A percentile compares a stretch with the other conserved stretches of the same genome.
phyloP scores from a whole-genome alignment of 108 stramenopile genomes.

The Pelagomonas calceolata region DNA sequence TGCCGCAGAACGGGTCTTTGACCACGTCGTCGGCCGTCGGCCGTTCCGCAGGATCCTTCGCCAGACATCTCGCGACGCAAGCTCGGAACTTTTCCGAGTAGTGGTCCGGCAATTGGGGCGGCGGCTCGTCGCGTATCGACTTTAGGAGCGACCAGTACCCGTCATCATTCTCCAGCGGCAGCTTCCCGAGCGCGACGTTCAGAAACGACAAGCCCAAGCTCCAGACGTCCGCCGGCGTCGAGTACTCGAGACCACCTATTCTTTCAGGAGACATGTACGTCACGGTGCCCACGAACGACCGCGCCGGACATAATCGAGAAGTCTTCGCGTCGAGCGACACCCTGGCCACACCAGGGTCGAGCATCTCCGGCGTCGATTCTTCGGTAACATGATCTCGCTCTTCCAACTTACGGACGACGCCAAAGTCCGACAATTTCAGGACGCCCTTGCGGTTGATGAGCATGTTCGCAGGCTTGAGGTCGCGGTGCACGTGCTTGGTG shows the following conservation, averaged over 20 bases:
- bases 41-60: constrained; percentile 8
- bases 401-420: constrained; percentile 27
- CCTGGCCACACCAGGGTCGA: not conserved
- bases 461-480: constrained; percentile 45
- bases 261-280: constrained; percentile 32
- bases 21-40: not conserved
- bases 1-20: not conserved
- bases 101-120: constrained; percentile 23
- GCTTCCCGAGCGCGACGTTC: constrained; percentile 17
- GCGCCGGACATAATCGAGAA: no score
- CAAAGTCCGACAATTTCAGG: constrained; percentile 39
- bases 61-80: constrained; percentile 19
- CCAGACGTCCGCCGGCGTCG: constrained; percentile 21
- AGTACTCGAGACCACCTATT: constrained; percentile 22
- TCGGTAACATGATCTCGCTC: not conserved
- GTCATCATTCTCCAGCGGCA: constrained; percentile 14
- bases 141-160: constrained; percentile 38
- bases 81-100: constrained; percentile 20
- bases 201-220: constrained; percentile 17
- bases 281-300: constrained; percentile 25
- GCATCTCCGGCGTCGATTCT: not conserved
- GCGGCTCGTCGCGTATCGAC: constrained; percentile 30
- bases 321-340: no score
- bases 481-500: constrained; percentile 31
- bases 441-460: constrained; percentile 29